Percentiles rank a stretch among this genome's conserved stretches.
Conservation (phyloP, 225 moss, liverwort and hornwort genomes). For the Sphagnum contortum region DNA sequence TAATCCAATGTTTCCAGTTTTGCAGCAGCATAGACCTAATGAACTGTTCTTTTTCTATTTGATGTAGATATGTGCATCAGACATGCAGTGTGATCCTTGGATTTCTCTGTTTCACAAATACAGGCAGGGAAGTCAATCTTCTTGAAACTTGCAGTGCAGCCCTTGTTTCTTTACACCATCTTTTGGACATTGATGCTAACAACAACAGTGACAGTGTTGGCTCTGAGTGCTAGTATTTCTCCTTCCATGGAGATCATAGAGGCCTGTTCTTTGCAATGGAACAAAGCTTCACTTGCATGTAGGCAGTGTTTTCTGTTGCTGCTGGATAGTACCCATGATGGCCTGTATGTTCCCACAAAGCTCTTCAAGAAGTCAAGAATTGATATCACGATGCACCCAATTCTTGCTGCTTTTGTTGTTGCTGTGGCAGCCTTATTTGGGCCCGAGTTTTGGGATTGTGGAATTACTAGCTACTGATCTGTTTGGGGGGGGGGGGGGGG, state of each 20-base stretch:
- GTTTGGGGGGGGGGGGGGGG: not conserved
- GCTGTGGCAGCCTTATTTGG: slow-evolving; percentile 43
- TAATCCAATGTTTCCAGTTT: no score
- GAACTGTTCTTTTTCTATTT: not conserved
- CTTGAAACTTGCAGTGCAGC: slow-evolving; percentile 27
- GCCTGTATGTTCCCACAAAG: slow-evolving; percentile 34
- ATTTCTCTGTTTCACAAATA: not conserved
- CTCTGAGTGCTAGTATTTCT: slow-evolving; percentile 30
- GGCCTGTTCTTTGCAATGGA: slow-evolving; percentile 46
- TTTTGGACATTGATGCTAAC: slow-evolving; percentile 54
- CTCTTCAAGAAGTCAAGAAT: slow-evolving; percentile 36
- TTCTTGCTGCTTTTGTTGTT: slow-evolving; percentile 53
- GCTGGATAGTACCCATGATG: slow-evolving; percentile 44
- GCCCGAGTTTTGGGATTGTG: slow-evolving; percentile 43
- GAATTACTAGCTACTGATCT: slow-evolving; percentile 21
- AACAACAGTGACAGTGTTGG: slow-evolving; percentile 37
- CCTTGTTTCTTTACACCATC: slow-evolving; percentile 38
- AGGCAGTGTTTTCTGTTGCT: slow-evolving; percentile 47
- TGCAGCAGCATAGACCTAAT: not conserved
- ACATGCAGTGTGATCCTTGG: no score
- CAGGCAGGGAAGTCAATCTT: slow-evolving; percentile 26
- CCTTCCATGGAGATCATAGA: slow-evolving; percentile 37
- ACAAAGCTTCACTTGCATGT: slow-evolving; percentile 39
- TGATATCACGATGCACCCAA: slow-evolving; percentile 46
- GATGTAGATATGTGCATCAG: not conserved